phyloP scores from a whole-genome alignment of 768 basidiomycete genomes.

The Leccinum boreale region DNA sequence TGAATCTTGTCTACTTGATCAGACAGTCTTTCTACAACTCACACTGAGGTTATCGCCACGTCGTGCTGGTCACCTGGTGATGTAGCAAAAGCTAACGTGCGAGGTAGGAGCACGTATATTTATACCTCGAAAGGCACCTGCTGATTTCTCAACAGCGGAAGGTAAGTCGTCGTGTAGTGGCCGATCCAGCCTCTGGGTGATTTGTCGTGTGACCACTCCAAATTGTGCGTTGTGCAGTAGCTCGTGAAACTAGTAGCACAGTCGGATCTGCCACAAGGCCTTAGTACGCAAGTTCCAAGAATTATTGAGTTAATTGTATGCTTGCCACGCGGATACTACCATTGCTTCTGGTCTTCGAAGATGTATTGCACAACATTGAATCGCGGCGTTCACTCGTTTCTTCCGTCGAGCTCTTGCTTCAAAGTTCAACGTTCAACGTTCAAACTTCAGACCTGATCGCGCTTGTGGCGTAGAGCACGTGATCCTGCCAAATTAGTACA shows the following conservation, averaged over 20 bases:
- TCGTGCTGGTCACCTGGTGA: background rate
- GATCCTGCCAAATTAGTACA: constrained; percentile 3
- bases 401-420: background rate
- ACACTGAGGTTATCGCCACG: constrained; percentile 1
- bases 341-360: background rate
- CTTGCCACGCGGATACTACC: background rate
- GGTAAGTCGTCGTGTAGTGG: background rate
- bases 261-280: too few species aligned
- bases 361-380: background rate
- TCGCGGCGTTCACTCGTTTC: background rate
- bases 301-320: background rate
- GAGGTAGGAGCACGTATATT: background rate
- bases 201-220: background rate
- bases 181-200: background rate
- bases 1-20: background rate
- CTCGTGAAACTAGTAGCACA: too few species aligned
- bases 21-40: background rate
- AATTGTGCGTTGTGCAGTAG: background rate
- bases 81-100: background rate
- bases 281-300: background rate
- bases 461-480: constrained; percentile 32
- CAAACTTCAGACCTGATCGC: constrained; percentile 11
- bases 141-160: background rate
- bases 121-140: background rate
- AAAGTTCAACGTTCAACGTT: too few species aligned